phyloP scores from a whole-genome alignment of 2,329 filamentous ascomycete species.

The Escovopsis weberi region DNA sequence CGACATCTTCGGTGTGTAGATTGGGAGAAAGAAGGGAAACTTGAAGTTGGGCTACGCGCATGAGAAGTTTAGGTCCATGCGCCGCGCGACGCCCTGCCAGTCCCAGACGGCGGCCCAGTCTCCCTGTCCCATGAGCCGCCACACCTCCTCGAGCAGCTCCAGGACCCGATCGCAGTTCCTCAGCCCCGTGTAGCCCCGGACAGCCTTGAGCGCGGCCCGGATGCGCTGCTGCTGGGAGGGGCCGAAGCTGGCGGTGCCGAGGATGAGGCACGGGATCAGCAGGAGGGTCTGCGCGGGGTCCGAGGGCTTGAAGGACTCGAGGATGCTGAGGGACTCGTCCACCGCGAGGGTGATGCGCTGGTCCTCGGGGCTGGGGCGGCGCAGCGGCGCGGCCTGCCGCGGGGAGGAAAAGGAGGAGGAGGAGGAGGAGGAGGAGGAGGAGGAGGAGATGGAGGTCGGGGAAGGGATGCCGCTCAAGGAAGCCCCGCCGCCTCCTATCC shows the following conservation, averaged over 20 bases:
- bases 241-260: slow-evolving; percentile 46
- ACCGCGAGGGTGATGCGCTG: slow-evolving; percentile 38
- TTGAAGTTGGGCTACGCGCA: slow-evolving; percentile 18
- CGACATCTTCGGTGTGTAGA: neutral
- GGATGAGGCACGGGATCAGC: slow-evolving; percentile 44
- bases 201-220: slow-evolving; percentile 31
- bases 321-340: slow-evolving; percentile 38
- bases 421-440: too few species aligned
- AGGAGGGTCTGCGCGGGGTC: slow-evolving; percentile 46
- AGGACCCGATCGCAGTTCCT: slow-evolving; percentile 40
- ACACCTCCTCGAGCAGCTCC: slow-evolving; percentile 42
- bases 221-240: slow-evolving; percentile 37
- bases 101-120: slow-evolving; percentile 49
- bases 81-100: slow-evolving; percentile 42
- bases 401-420: slow-evolving; percentile 7
- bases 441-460: too few species aligned
- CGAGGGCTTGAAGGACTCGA: slow-evolving; percentile 40
- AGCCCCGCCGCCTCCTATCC: too few species aligned
- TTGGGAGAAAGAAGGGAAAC: neutral
- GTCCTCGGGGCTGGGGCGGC: slow-evolving; percentile 34
- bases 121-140: slow-evolving; percentile 42
- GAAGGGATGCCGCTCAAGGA: too few species aligned
- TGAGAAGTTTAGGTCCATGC: slow-evolving; percentile 41
- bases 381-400: slow-evolving; percentile 17
- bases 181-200: slow-evolving; percentile 45